Base-by-base conservation (phyloP, 441 rosid species). In the Erodium texanum region DNA sequence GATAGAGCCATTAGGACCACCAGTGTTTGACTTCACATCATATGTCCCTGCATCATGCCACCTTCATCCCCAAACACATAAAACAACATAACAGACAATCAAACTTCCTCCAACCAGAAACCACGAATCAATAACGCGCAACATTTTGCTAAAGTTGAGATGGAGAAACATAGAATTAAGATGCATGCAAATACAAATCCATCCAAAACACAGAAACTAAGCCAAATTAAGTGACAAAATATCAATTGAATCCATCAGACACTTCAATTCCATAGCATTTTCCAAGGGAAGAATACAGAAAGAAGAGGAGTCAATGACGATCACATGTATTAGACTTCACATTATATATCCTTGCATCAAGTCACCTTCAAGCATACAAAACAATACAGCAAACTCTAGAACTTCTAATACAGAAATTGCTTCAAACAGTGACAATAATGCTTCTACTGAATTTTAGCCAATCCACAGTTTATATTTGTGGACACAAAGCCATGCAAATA, bases 41-140 rank as follows among this genome's bases (percentile, higher is more conserved):
- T 88, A 88, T 2, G 99, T 91, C 66, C 97, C 96, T 3, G 96
- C 97, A 29, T 93, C 97, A 69, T 89, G 97, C 99, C 99, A 93
- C 66, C 99, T 93, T 76, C 75, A 80, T 8, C 65, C 64, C 65
- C 16, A 68, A 16, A 27, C 62, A 24, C 34, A 0, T 2, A 18
- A 24, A 63, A 12, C 11, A 38, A 63, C 18, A 16, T 41, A 68
- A 18, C 14, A 41, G 0, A 11, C 52, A 2, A 7, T 3, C 36
- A 64, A 65, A 29, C 24, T 56, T 56, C 62, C 24, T 56, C 14
- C 62, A 56, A 19, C 19, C 4, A 56, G 18, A 22, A 54, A 54
- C 11, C 18, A 11, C 12, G 24, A 56, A 56, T 9, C 62, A 56
- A 20, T 56, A 20, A 56, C 15, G 18, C 19, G 24, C 27, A 56